Evolutionary conservation across 805 yeast species (phyloP).

Genomic region (Yamadazyma sp.): DNA sequence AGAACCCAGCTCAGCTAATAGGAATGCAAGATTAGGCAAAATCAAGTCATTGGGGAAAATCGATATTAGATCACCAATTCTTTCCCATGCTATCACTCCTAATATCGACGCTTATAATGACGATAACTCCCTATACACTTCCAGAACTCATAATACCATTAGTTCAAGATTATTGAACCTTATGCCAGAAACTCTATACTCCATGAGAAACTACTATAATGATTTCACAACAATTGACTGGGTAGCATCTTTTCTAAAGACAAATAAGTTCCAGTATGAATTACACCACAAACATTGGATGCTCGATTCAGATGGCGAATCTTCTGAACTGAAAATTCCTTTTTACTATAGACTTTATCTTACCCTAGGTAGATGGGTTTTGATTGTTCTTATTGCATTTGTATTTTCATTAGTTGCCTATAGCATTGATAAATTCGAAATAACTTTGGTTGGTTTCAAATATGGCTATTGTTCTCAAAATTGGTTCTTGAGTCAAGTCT

Average conservation of each 20-base stretch:
- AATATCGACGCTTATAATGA: conserved; percentile 7
- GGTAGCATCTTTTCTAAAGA: conserved; percentile 47
- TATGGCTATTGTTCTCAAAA: conserved; percentile 48
- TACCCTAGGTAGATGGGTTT: conserved; percentile 46
- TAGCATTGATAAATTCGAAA: conserved; percentile 46
- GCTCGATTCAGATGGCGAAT: conserved; percentile 1
- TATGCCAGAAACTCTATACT: conserved; percentile 16
- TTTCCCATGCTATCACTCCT: conserved; percentile 7
- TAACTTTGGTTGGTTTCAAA: conserved; percentile 47
- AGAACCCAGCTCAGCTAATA: no score
- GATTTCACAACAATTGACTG: conserved; percentile 63
- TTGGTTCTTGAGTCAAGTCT: conserved; percentile 41
- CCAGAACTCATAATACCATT: conserved; percentile 13
- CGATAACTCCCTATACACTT: conserved; percentile 10
- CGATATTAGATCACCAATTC: conserved; percentile 19
- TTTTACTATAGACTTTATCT: conserved; percentile 27
- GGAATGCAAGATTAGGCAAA: conserved; percentile 5
- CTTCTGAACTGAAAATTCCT: conserved; percentile 15
- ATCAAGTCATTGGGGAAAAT: conserved; percentile 18
- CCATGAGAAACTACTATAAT: conserved; percentile 44
- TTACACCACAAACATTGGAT: conserved; percentile 31
- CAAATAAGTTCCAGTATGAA: conserved; percentile 38
- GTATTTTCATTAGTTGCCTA: conserved; percentile 49
- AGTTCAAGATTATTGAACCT: conserved; percentile 14
- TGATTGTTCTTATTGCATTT: conserved; percentile 45